These are phyloP conservation scores for Myxozyma udenii DNA, from an alignment of 805 yeast genomes.

Conservation along the genomic window DNA sequence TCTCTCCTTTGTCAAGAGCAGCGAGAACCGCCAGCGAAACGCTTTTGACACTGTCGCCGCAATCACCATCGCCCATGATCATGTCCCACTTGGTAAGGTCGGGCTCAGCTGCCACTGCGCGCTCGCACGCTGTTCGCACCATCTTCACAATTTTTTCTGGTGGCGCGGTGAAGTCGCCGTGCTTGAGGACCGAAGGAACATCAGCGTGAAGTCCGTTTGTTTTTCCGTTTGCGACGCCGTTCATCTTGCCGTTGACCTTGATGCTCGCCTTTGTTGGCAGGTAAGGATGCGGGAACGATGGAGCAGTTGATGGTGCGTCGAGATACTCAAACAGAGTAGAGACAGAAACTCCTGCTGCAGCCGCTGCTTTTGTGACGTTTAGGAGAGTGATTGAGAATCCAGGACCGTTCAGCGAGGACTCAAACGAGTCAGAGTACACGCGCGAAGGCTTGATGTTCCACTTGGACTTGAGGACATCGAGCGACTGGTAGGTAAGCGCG, in stretches of 20 bases:
- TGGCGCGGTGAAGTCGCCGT: conserved; percentile 8
- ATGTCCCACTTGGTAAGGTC: conserved; percentile 81
- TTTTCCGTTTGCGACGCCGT: conserved; percentile 1
- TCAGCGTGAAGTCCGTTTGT: neutral
- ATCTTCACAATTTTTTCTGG: conserved; percentile 24
- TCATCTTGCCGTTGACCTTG: neutral
- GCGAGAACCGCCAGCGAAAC: conserved; percentile 72
- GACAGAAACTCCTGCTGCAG: conserved; percentile 1
- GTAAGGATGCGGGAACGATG: conserved; percentile 23
- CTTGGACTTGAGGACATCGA: conserved; percentile 38
- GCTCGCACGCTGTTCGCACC: conserved; percentile 51
- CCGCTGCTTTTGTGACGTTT: conserved; percentile 50
- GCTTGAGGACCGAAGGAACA: neutral
- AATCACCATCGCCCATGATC: conserved; percentile 93
- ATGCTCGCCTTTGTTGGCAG: neutral
- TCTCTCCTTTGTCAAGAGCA: conserved; percentile 43
- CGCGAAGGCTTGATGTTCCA: conserved; percentile 64
- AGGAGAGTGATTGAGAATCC: conserved; percentile 84
- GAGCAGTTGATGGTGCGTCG: conserved; percentile 28
- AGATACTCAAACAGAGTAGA: conserved; percentile 13
- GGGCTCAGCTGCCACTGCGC: conserved; percentile 64
- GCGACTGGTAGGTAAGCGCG: conserved; percentile 39
- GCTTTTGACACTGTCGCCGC: conserved; percentile 83
- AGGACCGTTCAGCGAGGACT: conserved; percentile 89
- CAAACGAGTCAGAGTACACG: conserved; percentile 70